A percentile compares a stretch with the other conserved stretches of the same genome.
These are phyloP conservation scores for Murraya paniculata DNA, from an alignment of 345 rosid genomes.

Conservation along the genomic window DNA sequence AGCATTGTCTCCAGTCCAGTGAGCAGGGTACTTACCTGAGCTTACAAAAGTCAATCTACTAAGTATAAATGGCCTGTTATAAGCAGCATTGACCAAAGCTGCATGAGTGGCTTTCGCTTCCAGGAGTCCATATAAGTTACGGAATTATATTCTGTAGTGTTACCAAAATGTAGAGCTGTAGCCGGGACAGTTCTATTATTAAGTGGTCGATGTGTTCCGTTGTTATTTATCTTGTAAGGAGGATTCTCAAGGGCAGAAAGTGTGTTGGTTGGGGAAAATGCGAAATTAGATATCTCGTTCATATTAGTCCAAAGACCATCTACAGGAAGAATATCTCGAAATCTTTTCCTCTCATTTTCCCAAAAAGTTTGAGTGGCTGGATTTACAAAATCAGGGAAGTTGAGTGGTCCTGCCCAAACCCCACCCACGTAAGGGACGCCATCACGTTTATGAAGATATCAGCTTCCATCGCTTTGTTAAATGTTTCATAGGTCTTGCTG, in stretches of 20 bases:
- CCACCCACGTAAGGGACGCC: background rate
- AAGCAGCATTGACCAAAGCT: background rate
- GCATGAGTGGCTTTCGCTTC: background rate
- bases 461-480: background rate
- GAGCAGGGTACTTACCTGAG: conserved; percentile 37
- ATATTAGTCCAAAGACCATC: conserved; percentile 53
- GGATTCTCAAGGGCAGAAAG: conserved; percentile 35
- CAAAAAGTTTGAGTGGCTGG: conserved; percentile 26
- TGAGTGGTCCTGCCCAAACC: conserved; percentile 20
- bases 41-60: conserved; percentile 20
- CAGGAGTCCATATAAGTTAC: conserved; percentile 38
- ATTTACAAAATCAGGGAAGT: conserved; percentile 45
- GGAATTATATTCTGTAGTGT: conserved; percentile 35
- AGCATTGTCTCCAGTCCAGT: background rate
- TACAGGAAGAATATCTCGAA: conserved; percentile 26
- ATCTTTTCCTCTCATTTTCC: conserved; percentile 33
- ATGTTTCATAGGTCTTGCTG: background rate
- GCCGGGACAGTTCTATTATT: background rate
- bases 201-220: background rate
- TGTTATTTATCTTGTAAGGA: conserved; percentile 43
- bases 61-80: background rate
- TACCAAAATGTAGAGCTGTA: background rate
- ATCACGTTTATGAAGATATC: conserved; percentile 3
- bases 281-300: conserved; percentile 44
- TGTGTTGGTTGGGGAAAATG: conserved; percentile 19